Base-by-base conservation (phyloP, 345 rosid genomes). In the Iberis pinnata region DNA sequence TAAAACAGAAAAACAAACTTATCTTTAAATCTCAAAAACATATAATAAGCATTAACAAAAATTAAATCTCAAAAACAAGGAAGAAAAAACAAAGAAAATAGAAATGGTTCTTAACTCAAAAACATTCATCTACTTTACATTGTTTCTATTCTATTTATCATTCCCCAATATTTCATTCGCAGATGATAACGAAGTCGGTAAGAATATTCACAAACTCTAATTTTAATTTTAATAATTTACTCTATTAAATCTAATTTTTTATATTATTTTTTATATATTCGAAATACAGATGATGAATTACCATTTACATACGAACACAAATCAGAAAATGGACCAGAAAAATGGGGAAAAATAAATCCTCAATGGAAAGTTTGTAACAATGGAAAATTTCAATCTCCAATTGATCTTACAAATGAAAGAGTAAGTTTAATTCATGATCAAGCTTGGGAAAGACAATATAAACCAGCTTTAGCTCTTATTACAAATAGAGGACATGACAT, bases 401-500 rank as follows among this genome's bases (percentile, higher is more conserved):
- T 82, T 42, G 90, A 85, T 70, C 58, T 84, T 19, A 52, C 67
- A 0, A 4, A 40, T 13, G 24, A 32, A 46, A 63, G 70, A 40
- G 76, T 70, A 10, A 38, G 68, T 15, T 14, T 60, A 27, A 13
- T 56, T 18, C 62, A 66, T 9, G 24, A 8, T 12, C 25, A 76
- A 9, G 83, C 80, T 3, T 52, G 86, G 51, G 49, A 24, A 10
- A 76, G 71, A 43, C 67, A 75, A 35, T 86, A 86, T 53, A 59
- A 70, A 35, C 81, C 88, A 15, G 88, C 94, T 58, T 64, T 50
- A 3, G 83, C 90, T 36, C 38, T 57, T 11, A 16, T 84, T 7
- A 67, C 12, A 56, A 86, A 79, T 40, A 68, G 88, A 12, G 94
- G 96, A 12, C 90, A 86, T 31, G 90, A 80, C 52, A 56, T 89